Conservation (phyloP, 345 rosid genomes). For the Mangifera indica region DNA sequence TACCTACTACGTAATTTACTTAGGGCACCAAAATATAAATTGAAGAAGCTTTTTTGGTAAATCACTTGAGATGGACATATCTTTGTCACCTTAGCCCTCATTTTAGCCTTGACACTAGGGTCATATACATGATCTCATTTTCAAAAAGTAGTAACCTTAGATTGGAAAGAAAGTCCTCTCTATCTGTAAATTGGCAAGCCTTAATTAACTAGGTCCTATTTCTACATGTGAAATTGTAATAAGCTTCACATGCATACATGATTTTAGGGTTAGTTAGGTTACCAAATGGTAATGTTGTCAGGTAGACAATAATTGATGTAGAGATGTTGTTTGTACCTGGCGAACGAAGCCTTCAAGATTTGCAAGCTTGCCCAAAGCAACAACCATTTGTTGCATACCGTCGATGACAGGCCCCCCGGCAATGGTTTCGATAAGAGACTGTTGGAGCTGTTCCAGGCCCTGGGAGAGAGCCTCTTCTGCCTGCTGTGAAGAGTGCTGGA, state of each 20-base stretch:
- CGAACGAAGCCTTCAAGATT: conserved; percentile 93
- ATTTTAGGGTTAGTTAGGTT: background rate
- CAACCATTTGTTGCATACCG: conserved; percentile 93
- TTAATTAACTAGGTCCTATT: background rate
- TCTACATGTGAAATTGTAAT: background rate
- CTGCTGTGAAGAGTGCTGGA: conserved; percentile 90
- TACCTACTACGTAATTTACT: conserved; percentile 7
- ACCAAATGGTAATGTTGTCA: no score
- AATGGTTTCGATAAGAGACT: conserved; percentile 80
- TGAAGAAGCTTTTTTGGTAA: background rate
- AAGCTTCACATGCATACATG: background rate
- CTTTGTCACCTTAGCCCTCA: conserved; percentile 10
- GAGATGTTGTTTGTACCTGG: conserved; percentile 49
- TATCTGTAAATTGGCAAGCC: background rate
- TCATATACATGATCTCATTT: conserved; percentile 14
- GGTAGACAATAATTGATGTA: background rate
- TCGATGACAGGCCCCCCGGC: conserved; percentile 53
- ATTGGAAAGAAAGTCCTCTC: conserved; percentile 11
- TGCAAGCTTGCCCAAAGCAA: conserved; percentile 85
- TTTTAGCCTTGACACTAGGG: background rate
- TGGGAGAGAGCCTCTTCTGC: conserved; percentile 96
- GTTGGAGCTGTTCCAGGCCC: conserved; percentile 90
- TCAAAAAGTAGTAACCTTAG: conserved; percentile 16
- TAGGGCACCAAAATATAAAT: background rate
- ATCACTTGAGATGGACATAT: conserved; percentile 4